Evolutionary conservation across 2,329 filamentous ascomycete species (phyloP), one percentile per base, ranked within the genome.

Genomic region (Dryadomyces quercivorus): DNA sequence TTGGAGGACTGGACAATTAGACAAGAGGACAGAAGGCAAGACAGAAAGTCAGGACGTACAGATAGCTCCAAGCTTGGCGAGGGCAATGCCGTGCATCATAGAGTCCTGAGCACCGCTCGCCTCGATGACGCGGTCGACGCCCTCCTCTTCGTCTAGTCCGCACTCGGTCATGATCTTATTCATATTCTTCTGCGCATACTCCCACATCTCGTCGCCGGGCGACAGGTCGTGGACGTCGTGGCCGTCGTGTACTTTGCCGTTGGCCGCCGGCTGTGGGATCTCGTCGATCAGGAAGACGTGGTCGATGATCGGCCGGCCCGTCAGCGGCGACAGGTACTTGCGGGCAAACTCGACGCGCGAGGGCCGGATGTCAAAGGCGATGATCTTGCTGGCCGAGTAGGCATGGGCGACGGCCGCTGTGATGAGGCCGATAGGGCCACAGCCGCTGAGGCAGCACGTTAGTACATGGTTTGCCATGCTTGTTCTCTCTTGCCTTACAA

Each of bases 361-460:
- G 61, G 84, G 78, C 59, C 93, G 83, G 63, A 97, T 92, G 72
- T 97, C 92, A 51, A 95, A 89, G 6, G 80, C 81, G n/a, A 95
- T 82, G 20, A 96, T 78, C 67, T 84, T 91, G 55, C 77, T 78
- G 1, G 91, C 91, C 15, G 91, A 91, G 62, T 88, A 93, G 0
- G 88, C 84, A 61, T 78, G 82, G 8, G 89, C 88, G 1, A 95
- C 90, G 5, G 89, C 88, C 42, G 86, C 87, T 71, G 88, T 95
- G 40, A 96, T 76, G 42, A 96, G 75, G 4, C 92, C 92, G 2
- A 97, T 87, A 2, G 89, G 88, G 0, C 89, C 89, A 3, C 88
- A 88, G 45, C 89, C 89, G 20, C 54, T 52, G 31, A 16, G 13
- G 16, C 26, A 31, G 26, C 26, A 31, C 26, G 18, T 22, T 8